Evolutionary conservation across 345 rosid genomes (phyloP), one percentile per base, ranked within the genome.

Genomic region (Dipteronia sinensis): DNA sequence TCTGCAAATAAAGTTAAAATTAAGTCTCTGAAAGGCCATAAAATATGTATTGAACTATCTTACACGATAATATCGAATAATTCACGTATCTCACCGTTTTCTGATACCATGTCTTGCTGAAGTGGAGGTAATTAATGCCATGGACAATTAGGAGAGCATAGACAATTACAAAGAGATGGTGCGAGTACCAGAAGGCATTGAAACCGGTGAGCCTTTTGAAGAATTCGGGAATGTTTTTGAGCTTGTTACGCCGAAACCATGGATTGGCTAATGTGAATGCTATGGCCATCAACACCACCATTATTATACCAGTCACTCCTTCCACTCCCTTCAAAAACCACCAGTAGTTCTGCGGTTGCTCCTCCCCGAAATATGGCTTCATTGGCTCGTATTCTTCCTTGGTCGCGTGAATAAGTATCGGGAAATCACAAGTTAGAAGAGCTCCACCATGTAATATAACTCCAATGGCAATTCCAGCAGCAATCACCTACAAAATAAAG

Each of bases 141-240:
- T 94, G 98, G 67, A 92, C 92, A 65, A 92, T 67, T 78, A 94
- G 97, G 42, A 91, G 93, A 29, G 91, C 64, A 77, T 94, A 94
- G 81, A 94, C 98, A 53, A 92, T 88, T 25, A 94, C 85, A 68
- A 94, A 91, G 42, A 88, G 82, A 77, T 94, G 97, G 80, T 94
- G 97, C 6, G 97, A 89, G 80, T 94, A 94, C 98, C 98, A 94
- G 74, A 94, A 94, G 61, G 97, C 97, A 68, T 94, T 94, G 78
- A 94, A 94, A 40, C 98, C 98, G 0, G 98, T 91, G 56, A 94
- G 89, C 78, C 81, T 92, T 80, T 86, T 90, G 9, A 94, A 84
- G 38, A 85, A 84, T 1, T 82, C 85, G 44, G 98, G 98, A 29
- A 91, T 70, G 75, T 92, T 59, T 59, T 22, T 90, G 77, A 94